Percentiles rank a stretch among this genome's conserved stretches.
Conservation (phyloP, 2,329 filamentous ascomycete species). For the Colletotrichum liriopes region DNA sequence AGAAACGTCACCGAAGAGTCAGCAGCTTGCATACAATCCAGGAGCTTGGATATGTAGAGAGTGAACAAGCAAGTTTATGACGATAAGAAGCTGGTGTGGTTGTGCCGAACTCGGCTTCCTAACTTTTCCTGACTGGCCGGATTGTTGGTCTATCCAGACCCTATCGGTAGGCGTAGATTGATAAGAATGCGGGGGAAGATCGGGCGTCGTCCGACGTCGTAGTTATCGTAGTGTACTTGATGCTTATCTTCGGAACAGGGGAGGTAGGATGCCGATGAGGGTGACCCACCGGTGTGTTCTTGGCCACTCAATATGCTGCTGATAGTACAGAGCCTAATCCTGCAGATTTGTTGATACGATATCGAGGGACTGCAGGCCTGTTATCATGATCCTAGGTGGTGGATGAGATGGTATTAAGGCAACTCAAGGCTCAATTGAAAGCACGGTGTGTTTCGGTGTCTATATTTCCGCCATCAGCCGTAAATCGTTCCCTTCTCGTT, state of each 20-base stretch:
- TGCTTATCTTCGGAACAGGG: constrained; percentile 27
- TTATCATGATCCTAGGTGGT: constrained; percentile 4
- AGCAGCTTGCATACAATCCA: not conserved
- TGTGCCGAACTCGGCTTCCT: not conserved
- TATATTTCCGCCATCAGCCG: not conserved
- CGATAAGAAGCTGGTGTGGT: not conserved
- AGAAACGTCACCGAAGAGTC: not conserved
- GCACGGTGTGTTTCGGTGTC: not conserved
- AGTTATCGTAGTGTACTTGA: not conserved
- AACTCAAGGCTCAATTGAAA: not conserved
- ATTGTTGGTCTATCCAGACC: constrained; percentile 7
- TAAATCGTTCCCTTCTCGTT: not conserved
- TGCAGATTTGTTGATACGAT: not conserved
- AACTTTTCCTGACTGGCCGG: too few species aligned
- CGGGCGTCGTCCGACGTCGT: constrained; percentile 16
- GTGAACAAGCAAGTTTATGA: not conserved
- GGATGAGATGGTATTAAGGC: not conserved
- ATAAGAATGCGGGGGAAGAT: constrained; percentile 32
- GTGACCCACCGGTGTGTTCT: not conserved
- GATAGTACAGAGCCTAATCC: constrained; percentile 1
- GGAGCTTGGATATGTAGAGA: not conserved
- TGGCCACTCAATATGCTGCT: constrained; percentile 17
- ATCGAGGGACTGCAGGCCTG: not conserved
- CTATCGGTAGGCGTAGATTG: not conserved
- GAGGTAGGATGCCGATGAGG: constrained; percentile 24